Conservation (phyloP, 2,329 filamentous ascomycete genomes). For the Fusarium compactum region DNA sequence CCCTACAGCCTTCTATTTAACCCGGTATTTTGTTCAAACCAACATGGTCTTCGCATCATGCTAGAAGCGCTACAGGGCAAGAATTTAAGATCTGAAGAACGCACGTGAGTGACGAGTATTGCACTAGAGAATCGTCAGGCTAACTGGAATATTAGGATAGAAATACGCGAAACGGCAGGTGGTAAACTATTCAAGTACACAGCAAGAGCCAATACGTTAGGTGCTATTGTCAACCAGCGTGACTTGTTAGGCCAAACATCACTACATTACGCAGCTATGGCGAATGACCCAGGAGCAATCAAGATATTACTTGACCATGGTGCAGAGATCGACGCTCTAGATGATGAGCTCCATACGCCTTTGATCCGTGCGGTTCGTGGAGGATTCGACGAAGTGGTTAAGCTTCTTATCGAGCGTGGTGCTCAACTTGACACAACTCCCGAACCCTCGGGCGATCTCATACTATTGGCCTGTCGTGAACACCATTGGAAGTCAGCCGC, state of each 20-base stretch:
- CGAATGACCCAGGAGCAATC: not conserved
- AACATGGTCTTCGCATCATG: not conserved
- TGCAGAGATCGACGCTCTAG: not conserved
- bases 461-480: not conserved
- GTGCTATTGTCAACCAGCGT: not conserved
- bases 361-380: rapidly evolving
- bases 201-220: rapidly evolving
- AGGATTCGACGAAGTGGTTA: rapidly evolving
- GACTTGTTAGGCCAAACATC: rapidly evolving
- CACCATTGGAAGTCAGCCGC: not conserved
- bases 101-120: not conserved
- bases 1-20: not conserved
- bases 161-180: rapidly evolving
- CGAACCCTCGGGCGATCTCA: not conserved
- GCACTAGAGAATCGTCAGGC: rapidly evolving
- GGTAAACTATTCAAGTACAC: not conserved
- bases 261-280: not conserved
- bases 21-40: rapidly evolving
- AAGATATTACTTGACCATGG: not conserved
- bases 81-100: rapidly evolving
- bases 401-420: not conserved
- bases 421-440: not conserved
- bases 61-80: not conserved
- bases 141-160: rapidly evolving
- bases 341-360: rapidly evolving